Evolutionary conservation across 1,284 basidiomycete species (phyloP), one percentile per base, ranked within the genome.

Genomic region (Cryptococcus deneoformans): DNA sequence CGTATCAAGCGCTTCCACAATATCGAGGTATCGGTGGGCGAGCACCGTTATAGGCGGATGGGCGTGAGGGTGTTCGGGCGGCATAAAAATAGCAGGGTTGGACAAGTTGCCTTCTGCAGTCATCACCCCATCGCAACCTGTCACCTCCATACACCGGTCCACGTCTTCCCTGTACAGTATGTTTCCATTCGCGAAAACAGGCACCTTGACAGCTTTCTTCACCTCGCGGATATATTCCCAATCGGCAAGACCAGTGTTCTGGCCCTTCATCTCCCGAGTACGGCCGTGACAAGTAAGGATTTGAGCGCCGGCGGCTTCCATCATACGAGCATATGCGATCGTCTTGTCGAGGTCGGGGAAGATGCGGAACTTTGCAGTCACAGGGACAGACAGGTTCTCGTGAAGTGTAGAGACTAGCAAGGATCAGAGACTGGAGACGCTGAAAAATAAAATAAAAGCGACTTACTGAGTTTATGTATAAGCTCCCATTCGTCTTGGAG

Each of bases 101-200:
- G 96, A 96, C 1, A 99, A 80, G 66, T 96, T 90, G 0, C 91
- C 95, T 77, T 99, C 95, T 0, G 95, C 95, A 53, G 86, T 88
- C 94, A 98, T 97, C 62, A 98, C 86, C 0, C 87, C 95, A 68
- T 97, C 91, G 3, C 86, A 88, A 2, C 91, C 89, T 0, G 95
- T 99, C 39, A 83, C 82, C 12, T 83, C 81, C 29, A 99, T 77
- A 71, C 92, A 95, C 6, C 81, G 80, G 46, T 83, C 81, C 52
- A 94, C 85, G 73, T 99, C 93, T 29, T 86, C 83, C 48, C 87
- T 83, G 74, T 76, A 92, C 9, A 98, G 84, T 51, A 98, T 85
- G 73, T 98, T 98, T n/a, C 95, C 95, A 73, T 99, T 99, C 0
- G 95, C 94, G 71, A 99, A 90, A 1, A 98, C 93, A 0, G 95